phyloP scores from a whole-genome alignment of 225 moss, liverwort and hornwort species.

The Bryum argenteum region DNA sequence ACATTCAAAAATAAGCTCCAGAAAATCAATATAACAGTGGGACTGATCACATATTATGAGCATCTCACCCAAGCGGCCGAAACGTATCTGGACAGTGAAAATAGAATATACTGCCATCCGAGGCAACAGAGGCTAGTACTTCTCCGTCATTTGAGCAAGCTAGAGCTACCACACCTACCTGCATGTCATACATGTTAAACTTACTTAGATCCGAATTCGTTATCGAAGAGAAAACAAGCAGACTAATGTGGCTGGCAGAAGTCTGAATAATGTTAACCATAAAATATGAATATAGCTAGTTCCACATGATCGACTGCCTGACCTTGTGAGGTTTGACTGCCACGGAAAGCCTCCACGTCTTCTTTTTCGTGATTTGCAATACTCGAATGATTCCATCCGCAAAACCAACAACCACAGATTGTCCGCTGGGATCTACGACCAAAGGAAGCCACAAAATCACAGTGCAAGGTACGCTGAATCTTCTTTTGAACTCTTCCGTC shows the following conservation, averaged over 20 bases:
- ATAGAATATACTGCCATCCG: conserved; percentile 82
- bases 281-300: neutral
- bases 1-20: neutral
- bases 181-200: conserved; percentile 29
- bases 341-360: conserved; percentile 65
- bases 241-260: neutral
- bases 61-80: conserved; percentile 74
- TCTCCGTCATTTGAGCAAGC: conserved; percentile 72
- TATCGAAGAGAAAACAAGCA: conserved; percentile 1
- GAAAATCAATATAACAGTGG: neutral
- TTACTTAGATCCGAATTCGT: conserved; percentile 3
- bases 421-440: conserved; percentile 65
- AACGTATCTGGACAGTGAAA: conserved; percentile 72
- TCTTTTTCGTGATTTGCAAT: conserved; percentile 52
- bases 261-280: no score
- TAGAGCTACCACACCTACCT: conserved; percentile 77
- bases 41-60: neutral
- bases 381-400: conserved; percentile 78
- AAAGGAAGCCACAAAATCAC: conserved; percentile 83
- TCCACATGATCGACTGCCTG: conserved; percentile 21
- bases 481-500: conserved; percentile 61
- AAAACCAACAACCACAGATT: conserved; percentile 78
- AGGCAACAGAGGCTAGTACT: conserved; percentile 65
- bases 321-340: conserved; percentile 94
- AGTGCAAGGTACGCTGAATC: conserved; percentile 71